phyloP scores from a whole-genome alignment of 1,139 yeast genomes.

The Kodamaea arcana region DNA sequence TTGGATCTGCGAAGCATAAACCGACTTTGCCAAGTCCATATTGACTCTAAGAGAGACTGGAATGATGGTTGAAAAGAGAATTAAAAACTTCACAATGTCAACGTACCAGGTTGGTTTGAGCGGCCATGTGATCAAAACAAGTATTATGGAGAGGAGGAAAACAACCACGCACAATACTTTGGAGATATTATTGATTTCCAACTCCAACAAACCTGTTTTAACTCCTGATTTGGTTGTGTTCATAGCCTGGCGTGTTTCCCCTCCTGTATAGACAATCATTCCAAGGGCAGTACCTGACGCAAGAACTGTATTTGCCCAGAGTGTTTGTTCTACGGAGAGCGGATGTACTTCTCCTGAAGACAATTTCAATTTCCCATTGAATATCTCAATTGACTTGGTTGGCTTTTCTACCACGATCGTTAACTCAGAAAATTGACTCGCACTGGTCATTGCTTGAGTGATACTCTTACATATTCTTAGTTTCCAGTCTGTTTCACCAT shows the following conservation, averaged over 20 bases:
- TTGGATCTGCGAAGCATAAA: conserved; percentile 92
- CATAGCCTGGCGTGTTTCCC: conserved; percentile 90
- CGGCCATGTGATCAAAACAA: conserved; percentile 79
- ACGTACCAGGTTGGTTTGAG: conserved; percentile 70
- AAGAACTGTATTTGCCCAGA: conserved; percentile 97
- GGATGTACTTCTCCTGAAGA: conserved; percentile 54
- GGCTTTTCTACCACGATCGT: conserved; percentile 72
- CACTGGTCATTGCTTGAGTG: conserved; percentile 57
- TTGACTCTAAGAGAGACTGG: conserved; percentile 95
- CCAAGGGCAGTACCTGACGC: conserved; percentile 94
- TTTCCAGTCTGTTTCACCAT: conserved; percentile 99
- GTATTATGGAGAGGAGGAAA: conserved; percentile 65
- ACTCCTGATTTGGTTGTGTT: conserved; percentile 89
- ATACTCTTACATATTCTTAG: conserved; percentile 69
- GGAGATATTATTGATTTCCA: conserved; percentile 85
- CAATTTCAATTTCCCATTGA: conserved; percentile 62
- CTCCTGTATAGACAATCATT: conserved; percentile 84
- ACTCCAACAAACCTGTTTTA: conserved; percentile 82
- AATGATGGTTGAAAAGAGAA: conserved; percentile 88
- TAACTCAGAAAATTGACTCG: conserved; percentile 36
- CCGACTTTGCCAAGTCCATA: conserved; percentile 91
- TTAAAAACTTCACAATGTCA: conserved; percentile 83
- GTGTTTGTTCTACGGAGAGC: conserved; percentile 79
- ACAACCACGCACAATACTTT: conserved; percentile 88
- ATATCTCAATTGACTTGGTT: conserved; percentile 74